A percentile compares a stretch with the other conserved stretches of the same genome.
Evolutionary conservation across 305 asterid species (phyloP).

Genomic region (Stenogyne calaminthoides): DNA sequence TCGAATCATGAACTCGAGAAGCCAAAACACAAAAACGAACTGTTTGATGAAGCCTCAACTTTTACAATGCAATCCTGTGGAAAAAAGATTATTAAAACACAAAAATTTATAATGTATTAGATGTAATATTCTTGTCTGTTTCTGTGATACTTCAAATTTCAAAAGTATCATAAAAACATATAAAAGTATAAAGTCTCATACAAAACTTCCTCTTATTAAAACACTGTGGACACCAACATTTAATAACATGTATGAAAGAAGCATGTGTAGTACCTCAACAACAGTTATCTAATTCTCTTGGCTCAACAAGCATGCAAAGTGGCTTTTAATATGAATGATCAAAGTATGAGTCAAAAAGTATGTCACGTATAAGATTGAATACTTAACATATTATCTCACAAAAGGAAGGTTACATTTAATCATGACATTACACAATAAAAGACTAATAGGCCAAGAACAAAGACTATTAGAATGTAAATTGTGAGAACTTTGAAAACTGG

Average conservation of each 20-base stretch:
- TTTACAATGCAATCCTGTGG: not conserved
- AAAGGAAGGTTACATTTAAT: no score
- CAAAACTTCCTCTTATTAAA: no score
- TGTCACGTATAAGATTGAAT: not conserved
- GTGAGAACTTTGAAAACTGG: no score
- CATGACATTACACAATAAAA: no score
- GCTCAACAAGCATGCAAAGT: conserved; percentile 51
- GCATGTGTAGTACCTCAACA: conserved; percentile 29
- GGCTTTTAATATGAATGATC: not conserved
- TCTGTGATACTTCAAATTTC: no score
- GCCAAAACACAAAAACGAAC: conserved; percentile 8
- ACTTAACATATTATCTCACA: not conserved
- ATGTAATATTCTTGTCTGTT: no score
- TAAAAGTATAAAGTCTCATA: no score
- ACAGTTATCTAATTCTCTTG: conserved; percentile 43
- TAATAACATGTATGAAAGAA: not conserved
- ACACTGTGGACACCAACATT: not conserved
- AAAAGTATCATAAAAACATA: no score
- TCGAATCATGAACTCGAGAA: not conserved
- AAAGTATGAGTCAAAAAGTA: not conserved
- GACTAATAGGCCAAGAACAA: no score
- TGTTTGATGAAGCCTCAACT: not conserved
- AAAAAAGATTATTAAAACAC: not conserved
- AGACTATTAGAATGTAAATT: no score
- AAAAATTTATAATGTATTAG: no score